A percentile compares a stretch with the other conserved stretches of the same genome.
Evolutionary conservation across 352 stramenopile genomes (phyloP).

Genomic region (Phytophthora chlamydospora): DNA sequence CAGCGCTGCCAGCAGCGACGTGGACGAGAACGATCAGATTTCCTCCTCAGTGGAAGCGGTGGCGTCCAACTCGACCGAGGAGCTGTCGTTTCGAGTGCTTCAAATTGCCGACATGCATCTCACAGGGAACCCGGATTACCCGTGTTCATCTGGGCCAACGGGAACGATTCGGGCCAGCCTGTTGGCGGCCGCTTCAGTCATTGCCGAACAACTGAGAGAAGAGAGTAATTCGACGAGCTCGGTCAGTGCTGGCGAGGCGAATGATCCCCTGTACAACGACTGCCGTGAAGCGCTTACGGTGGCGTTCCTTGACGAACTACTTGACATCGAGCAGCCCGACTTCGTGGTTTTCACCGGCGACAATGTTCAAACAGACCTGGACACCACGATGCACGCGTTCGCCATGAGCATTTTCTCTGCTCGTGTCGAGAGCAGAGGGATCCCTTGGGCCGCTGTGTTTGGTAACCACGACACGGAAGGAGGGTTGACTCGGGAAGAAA

Average conservation of each 20-base stretch:
- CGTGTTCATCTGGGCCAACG: conserved; percentile 37
- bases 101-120: conserved; percentile 76
- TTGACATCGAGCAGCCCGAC: conserved; percentile 67
- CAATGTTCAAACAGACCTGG: conserved; percentile 51
- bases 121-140: conserved; percentile 42
- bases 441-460: conserved; percentile 66
- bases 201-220: conserved; percentile 29
- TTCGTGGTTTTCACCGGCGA: conserved; percentile 73
- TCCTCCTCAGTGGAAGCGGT: conserved; percentile 38
- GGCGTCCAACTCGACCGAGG: conserved; percentile 27
- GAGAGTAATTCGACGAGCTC: conserved; percentile 31
- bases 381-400: conserved; percentile 22
- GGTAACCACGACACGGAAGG: conserved; percentile 73
- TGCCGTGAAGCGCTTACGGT: conserved; percentile 59
- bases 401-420: conserved; percentile 47
- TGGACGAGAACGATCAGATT: conserved; percentile 10
- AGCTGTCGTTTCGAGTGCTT: conserved; percentile 63
- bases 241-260: conserved; percentile 16
- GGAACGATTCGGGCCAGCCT: conserved; percentile 26
- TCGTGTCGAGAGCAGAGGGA: conserved; percentile 43
- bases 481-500: conserved; percentile 45
- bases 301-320: conserved; percentile 56
- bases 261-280: conserved; percentile 30
- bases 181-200: conserved; percentile 32
- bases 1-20: conserved; percentile 1